A percentile compares a stretch with the other conserved stretches of the same genome.
These are phyloP conservation scores for Gossypium arboreum DNA, from an alignment of 345 rosid species.

Conservation along the genomic window DNA sequence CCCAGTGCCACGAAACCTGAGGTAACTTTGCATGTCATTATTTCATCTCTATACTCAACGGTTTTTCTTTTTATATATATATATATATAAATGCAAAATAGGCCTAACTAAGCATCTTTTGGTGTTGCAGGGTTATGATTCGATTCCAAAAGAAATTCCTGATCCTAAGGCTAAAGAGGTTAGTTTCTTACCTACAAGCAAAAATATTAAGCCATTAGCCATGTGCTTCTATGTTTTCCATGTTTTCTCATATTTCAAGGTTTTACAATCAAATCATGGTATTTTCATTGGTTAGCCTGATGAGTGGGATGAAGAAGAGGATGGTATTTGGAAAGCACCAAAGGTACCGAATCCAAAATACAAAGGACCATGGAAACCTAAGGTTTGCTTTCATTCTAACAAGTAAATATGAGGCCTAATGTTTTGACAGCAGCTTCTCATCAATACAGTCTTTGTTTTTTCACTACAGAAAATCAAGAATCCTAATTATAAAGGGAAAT, in stretches of 20 bases:
- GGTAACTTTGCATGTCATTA: constrained; percentile 39
- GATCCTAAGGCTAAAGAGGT: constrained; percentile 68
- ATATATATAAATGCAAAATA: not conserved
- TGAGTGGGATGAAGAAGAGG: constrained; percentile 72
- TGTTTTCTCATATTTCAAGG: not conserved
- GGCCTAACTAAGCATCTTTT: not conserved
- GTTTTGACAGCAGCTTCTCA: constrained; percentile 3
- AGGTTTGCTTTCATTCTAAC: constrained; percentile 33
- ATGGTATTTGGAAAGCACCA: constrained; percentile 63
- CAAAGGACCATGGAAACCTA: constrained; percentile 76
- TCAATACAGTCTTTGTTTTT: not conserved
- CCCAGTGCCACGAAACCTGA: constrained; percentile 72
- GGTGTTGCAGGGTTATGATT: constrained; percentile 54
- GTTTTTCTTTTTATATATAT: not conserved
- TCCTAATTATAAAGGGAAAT: constrained; percentile 85
- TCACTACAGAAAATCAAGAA: constrained; percentile 73
- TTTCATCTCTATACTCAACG: not conserved
- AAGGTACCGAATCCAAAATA: constrained; percentile 64
- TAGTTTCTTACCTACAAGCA: constrained; percentile 7
- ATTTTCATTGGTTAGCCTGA: constrained; percentile 41
- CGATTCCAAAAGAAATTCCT: constrained; percentile 51
- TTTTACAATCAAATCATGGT: constrained; percentile 4
- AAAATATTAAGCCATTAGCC: not conserved
- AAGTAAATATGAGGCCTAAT: constrained; percentile 7
- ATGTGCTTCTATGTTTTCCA: not conserved